These are phyloP conservation scores for Fomitopsis palustris DNA, from an alignment of 1,284 basidiomycete genomes.

Conservation along the genomic window DNA sequence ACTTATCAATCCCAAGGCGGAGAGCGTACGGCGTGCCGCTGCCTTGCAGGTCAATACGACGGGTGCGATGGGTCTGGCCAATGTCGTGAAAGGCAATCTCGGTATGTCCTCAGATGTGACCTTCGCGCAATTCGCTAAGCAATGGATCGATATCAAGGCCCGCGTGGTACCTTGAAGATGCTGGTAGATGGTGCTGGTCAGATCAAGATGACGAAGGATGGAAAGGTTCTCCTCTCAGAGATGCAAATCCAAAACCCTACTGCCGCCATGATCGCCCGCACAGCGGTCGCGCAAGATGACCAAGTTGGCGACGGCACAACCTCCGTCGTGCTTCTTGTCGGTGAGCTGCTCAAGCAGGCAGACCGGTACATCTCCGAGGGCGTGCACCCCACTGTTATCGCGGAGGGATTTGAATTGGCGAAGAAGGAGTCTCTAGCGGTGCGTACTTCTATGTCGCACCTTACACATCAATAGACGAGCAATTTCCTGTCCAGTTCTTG, in stretches of 20 bases:
- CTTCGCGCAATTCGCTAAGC: neutral
- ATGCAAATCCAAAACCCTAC: conserved; percentile 99
- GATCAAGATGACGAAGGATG: conserved; percentile 99
- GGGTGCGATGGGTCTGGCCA: conserved; percentile 96
- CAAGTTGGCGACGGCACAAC: conserved; percentile 99
- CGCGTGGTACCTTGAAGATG: conserved; percentile 97
- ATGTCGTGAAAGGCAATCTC: conserved; percentile 95
- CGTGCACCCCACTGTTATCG: conserved; percentile 96
- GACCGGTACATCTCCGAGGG: conserved; percentile 98
- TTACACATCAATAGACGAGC: neutral
- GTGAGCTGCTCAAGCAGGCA: conserved; percentile 96
- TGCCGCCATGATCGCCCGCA: conserved; percentile 98
- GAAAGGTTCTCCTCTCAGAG: conserved; percentile 97
- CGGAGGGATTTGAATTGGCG: conserved; percentile 93
- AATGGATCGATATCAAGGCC: conserved; percentile 51
- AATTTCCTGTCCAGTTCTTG: conserved; percentile 65
- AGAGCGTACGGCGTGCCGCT: conserved; percentile 89
- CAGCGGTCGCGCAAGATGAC: conserved; percentile 98
- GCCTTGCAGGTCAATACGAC: conserved; percentile 92
- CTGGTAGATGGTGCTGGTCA: conserved; percentile 98
- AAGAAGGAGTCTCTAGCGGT: conserved; percentile 92
- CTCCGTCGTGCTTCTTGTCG: conserved; percentile 94
- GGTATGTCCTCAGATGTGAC: conserved; percentile 46
- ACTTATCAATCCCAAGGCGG: conserved; percentile 93
- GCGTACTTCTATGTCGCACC: conserved; percentile 29